A percentile compares a stretch with the other conserved stretches of the same genome.
Conservation (phyloP, 2,329 filamentous ascomycete genomes). For the Epichloe amarillans region DNA sequence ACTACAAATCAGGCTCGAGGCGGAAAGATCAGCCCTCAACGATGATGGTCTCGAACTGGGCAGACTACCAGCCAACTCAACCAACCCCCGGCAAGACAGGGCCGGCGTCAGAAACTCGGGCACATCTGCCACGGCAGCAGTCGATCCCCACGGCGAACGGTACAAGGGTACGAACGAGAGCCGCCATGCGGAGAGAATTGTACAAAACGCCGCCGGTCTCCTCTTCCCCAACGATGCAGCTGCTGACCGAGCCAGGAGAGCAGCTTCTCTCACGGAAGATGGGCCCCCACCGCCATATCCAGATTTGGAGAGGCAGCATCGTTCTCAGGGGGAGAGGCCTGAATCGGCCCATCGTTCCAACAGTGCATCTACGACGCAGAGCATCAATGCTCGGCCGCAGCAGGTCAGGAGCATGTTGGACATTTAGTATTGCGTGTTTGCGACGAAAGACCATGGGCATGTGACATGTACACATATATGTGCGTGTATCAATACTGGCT, state of each 20-base stretch:
- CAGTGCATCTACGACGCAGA: conserved; percentile 33
- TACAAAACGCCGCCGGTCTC: conserved; percentile 29
- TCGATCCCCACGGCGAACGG: conserved; percentile 3
- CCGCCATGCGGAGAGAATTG: conserved; percentile 29
- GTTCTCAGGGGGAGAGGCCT: conserved; percentile 13
- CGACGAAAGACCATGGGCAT: background rate
- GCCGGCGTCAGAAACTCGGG: conserved; percentile 11
- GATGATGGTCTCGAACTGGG: conserved; percentile 28
- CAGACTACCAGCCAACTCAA: conserved; percentile 11
- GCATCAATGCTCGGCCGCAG: conserved; percentile 35
- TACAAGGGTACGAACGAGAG: conserved; percentile 31
- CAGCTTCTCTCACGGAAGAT: conserved; percentile 28
- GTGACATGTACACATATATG: no score
- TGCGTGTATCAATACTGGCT: no score
- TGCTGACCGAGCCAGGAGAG: conserved; percentile 19
- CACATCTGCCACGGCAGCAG: background rate
- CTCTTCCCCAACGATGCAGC: conserved; percentile 32
- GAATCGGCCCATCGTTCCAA: conserved; percentile 26
- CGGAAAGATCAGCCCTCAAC: conserved; percentile 15
- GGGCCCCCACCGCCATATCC: conserved; percentile 30
- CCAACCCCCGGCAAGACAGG: conserved; percentile 19
- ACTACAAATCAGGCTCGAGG: conserved; percentile 19
- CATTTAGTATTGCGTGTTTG: conserved; percentile 20
- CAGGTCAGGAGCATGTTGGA: conserved; percentile 46
- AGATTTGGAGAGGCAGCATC: conserved; percentile 13